These are phyloP conservation scores for Amylocystis lapponica DNA, from an alignment of 768 basidiomycete species.

Conservation along the genomic window DNA sequence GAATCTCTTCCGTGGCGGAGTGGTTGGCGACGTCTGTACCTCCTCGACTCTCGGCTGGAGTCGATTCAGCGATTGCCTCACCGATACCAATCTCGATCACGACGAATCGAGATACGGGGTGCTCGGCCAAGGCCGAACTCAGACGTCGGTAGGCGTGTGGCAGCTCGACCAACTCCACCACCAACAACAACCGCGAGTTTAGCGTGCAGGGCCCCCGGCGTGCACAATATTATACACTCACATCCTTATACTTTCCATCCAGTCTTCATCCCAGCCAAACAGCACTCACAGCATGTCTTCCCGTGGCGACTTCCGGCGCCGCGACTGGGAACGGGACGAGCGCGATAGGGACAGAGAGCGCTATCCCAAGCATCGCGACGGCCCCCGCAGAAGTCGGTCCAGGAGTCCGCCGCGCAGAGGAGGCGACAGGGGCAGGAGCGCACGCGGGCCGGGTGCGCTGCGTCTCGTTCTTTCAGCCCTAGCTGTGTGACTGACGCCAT, in stretches of 20 bases:
- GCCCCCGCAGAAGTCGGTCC: conserved; percentile 20
- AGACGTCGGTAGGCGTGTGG: no score
- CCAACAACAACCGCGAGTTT: no score
- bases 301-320: conserved; percentile 24
- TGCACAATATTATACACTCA: no score
- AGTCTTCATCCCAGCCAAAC: background rate
- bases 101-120: no score
- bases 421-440: conserved; percentile 17
- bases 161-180: no score
- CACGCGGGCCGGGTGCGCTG: conserved; percentile 14
- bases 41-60: no score
- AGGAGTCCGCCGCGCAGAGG: conserved; percentile 20
- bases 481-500: background rate
- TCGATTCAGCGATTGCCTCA: no score
- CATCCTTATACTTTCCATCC: background rate
- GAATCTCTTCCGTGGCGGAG: no score
- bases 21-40: no score
- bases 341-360: conserved; percentile 13
- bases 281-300: conserved; percentile 24
- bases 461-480: background rate
- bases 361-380: conserved; percentile 13
- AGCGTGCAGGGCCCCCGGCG: no score
- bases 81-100: no score
- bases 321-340: conserved; percentile 15
- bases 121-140: no score